A percentile compares a stretch with the other conserved stretches of the same genome.
These are phyloP conservation scores for Tulasnella sp. DNA, from an alignment of 768 basidiomycete species.

Conservation along the genomic window DNA sequence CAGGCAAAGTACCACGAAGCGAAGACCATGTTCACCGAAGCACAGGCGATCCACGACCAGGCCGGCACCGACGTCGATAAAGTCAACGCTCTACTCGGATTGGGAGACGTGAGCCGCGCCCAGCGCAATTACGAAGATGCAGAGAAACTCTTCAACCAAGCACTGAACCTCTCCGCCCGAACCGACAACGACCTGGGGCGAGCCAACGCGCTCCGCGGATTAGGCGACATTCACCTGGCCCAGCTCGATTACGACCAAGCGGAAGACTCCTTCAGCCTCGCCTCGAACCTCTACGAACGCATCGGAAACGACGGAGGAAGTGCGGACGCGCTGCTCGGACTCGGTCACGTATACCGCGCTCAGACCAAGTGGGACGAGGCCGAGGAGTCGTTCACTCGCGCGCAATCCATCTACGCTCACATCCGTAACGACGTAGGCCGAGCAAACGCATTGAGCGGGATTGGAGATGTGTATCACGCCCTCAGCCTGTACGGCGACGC, in stretches of 20 bases:
- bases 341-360: background rate
- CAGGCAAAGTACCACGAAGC: background rate
- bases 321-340: background rate
- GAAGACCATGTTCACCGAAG: background rate
- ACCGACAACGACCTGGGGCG: background rate
- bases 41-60: background rate
- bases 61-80: background rate
- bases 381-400: background rate
- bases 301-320: background rate
- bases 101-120: background rate
- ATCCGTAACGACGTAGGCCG: background rate
- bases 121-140: background rate
- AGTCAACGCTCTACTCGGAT: background rate
- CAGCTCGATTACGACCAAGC: background rate
- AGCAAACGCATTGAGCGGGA: background rate
- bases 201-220: background rate
- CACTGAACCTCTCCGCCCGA: background rate
- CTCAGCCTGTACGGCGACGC: background rate
- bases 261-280: background rate
- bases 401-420: background rate
- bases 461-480: background rate
- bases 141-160: background rate
- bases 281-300: background rate
- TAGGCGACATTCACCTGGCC: background rate
- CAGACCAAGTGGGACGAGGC: background rate